These are phyloP conservation scores for Claviceps paspali DNA, from an alignment of 2,329 filamentous ascomycete species.

Conservation along the genomic window DNA sequence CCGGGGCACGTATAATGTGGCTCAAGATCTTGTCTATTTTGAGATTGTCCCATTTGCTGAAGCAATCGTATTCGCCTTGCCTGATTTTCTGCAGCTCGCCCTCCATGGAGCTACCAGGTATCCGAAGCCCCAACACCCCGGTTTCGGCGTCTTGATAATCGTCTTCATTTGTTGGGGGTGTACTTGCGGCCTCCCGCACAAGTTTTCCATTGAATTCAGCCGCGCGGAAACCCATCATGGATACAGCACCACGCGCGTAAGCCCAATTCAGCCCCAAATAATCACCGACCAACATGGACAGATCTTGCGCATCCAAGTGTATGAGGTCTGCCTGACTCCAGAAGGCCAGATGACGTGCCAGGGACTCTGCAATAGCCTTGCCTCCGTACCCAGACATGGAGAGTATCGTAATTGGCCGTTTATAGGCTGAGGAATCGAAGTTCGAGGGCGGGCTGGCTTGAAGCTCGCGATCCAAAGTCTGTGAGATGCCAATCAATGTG, in stretches of 20 bases:
- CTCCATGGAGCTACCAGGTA: slow-evolving; percentile 18
- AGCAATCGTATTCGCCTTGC: slow-evolving; percentile 21
- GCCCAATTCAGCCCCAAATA: slow-evolving; percentile 51
- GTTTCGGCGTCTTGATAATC: slow-evolving; percentile 21
- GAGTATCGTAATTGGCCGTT: slow-evolving; percentile 23
- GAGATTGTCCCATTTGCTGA: slow-evolving; percentile 42
- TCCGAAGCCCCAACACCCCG: slow-evolving; percentile 15
- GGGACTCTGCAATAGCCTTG: slow-evolving; percentile 21
- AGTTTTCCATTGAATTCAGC: slow-evolving; percentile 39
- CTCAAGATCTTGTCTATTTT: slow-evolving; percentile 45
- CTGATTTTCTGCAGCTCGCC: slow-evolving; percentile 29
- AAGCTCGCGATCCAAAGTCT: slow-evolving; percentile 16
- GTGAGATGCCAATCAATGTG: slow-evolving; percentile 18
- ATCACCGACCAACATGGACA: slow-evolving; percentile 53
- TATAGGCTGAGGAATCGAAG: slow-evolving; percentile 18
- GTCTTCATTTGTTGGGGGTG: slow-evolving; percentile 15
- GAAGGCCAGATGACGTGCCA: slow-evolving; percentile 49
- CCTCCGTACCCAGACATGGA: slow-evolving; percentile 24
- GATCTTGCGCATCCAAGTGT: slow-evolving; percentile 50
- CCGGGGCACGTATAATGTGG: slow-evolving; percentile 35
- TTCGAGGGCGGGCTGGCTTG: slow-evolving; percentile 12
- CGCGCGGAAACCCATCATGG: slow-evolving; percentile 40
- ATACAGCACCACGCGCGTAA: slow-evolving; percentile 30
- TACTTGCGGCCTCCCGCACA: slow-evolving; percentile 29
- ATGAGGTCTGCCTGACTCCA: slow-evolving; percentile 52